Base-by-base conservation (phyloP, 2,329 filamentous ascomycete species). In the Colletotrichum sidae region DNA sequence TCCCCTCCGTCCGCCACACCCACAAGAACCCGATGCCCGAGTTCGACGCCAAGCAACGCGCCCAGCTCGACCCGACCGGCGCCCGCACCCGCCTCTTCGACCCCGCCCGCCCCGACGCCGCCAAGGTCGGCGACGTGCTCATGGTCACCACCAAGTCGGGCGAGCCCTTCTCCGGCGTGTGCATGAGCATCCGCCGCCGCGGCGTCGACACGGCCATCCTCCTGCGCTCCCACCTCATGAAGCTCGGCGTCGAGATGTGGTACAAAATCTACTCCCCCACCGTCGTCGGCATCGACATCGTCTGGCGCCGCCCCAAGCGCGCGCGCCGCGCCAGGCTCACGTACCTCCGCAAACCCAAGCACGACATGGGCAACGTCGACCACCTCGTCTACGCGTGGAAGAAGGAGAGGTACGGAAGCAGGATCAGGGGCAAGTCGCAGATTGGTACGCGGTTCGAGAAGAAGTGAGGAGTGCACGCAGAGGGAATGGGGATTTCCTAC, bases 231-330 rank as follows among this genome's bases (percentile, higher is more conserved):
- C 90, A 96, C 75, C 82, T 99, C 72, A 94, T 93, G 70, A 88
- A 92, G 72, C 88, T 96, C 7, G 92, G 93, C 67, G 93, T 97
- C 66, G 96, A 99, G 86, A 96, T 97, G 93, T 97, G 93, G 90
- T 94, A 92, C 80, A 99, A 99, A 84, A 85, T 98, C 65, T 98
- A 96, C 83, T 92, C 89, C 75, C 95, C 95, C 67, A 91, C 92
- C 75, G 91, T 98, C 38, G 89, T 92, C 76, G 93, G 92, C 69
- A 93, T 99, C 74, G 95, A 99, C 81, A 91, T 99, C 72, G 92
- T 98, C 78, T 93, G 97, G 87, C 85, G 95, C 72, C 86, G 88
- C 69, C 86, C 88, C 74, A 96, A 94, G 90, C 88, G 93, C 77
- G 93, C 93, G 70, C 90, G 94, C 76, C 88, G 96, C 73, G 95